Conservation (phyloP, 1,284 basidiomycete genomes). For the Rhodotorula sp. region DNA sequence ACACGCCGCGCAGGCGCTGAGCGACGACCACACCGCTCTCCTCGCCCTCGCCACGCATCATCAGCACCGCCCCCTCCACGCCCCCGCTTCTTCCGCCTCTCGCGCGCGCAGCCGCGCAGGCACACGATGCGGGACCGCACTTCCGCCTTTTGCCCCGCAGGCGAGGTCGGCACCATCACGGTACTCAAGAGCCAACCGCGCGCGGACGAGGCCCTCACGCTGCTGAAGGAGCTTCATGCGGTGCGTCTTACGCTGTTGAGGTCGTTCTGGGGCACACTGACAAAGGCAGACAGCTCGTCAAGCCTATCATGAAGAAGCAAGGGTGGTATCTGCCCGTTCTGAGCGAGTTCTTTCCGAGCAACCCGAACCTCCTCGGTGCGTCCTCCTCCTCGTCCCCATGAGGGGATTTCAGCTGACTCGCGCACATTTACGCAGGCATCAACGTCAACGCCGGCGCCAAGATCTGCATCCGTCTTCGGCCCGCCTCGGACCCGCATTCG, state of each 20-base stretch:
- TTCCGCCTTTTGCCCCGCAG: not conserved
- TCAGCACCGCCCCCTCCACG: too few species aligned
- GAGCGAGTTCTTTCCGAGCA: constrained; percentile 79
- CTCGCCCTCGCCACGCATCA: too few species aligned
- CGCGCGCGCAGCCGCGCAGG: not conserved
- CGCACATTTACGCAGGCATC: constrained; percentile 11
- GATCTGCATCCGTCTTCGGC: constrained; percentile 76
- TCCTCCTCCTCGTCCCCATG: not conserved
- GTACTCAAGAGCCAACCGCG: constrained; percentile 41
- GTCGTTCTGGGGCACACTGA: too few species aligned
- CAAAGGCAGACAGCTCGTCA: constrained; percentile 58
- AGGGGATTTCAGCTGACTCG: not conserved
- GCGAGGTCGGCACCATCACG: constrained; percentile 32
- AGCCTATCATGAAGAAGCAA: constrained; percentile 84
- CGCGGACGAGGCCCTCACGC: constrained; percentile 31
- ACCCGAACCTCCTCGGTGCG: constrained; percentile 69
- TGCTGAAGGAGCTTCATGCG: not conserved
- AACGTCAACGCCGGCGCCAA: constrained; percentile 73
- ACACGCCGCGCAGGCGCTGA: too few species aligned
- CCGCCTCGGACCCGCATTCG: constrained; percentile 64
- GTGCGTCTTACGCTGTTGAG: too few species aligned
- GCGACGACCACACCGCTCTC: too few species aligned
- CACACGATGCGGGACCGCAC: not conserved
- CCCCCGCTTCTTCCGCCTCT: not conserved
- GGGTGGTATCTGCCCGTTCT: constrained; percentile 65